Base-by-base conservation (phyloP, 1,139 yeast genomes). In the Yamadazyma buinensis region DNA sequence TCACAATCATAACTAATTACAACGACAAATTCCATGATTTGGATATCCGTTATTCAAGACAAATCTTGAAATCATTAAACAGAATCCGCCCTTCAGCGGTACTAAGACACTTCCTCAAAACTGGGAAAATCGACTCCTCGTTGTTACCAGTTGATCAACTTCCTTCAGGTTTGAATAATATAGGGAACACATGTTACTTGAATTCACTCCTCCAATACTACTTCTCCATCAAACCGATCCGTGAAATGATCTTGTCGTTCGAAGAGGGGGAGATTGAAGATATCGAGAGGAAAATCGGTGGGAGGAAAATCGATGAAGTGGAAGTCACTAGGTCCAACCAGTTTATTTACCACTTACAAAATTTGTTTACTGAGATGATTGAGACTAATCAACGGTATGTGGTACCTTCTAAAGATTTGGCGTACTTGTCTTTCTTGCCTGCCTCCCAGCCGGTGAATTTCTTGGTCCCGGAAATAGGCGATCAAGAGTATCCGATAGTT, bases 131-230 rank as follows among this genome's bases (percentile, higher is more conserved):
- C 25, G 86, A 82, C 50, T 72, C 84, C 0, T 62, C 70, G 9
- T 60, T 77, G 15, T 57, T 84, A 20, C 83, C 87, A 2, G 67
- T 79, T 0, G 80, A 74, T 25, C 74, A 78, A 34, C 79, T 88
- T 77, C 97, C 97, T 0, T 86, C 88, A 5, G 98, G 97, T 0
- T 69, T 92, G 51, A 86, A 84, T 55, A 92, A 92, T 52, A 88
- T 88, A 46, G 97, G 98, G 23, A 92, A 92, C 53, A 90, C 98
- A 0, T 92, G 98, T 57, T 92, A 92, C 48, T 68, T 92, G 52
- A 92, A 92, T 53, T 88, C 97, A 0, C 67, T 92, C 34, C 63
- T 92, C 23, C 98, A 92, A 52, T 92, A 83, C 50, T 90, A 87
- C 54, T 92, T 87, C 59, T 84, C 90, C 9, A 78, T 92, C 33